Base-by-base conservation (phyloP, 2,329 filamentous ascomycete genomes). In the Tolypocladium amazonense region DNA sequence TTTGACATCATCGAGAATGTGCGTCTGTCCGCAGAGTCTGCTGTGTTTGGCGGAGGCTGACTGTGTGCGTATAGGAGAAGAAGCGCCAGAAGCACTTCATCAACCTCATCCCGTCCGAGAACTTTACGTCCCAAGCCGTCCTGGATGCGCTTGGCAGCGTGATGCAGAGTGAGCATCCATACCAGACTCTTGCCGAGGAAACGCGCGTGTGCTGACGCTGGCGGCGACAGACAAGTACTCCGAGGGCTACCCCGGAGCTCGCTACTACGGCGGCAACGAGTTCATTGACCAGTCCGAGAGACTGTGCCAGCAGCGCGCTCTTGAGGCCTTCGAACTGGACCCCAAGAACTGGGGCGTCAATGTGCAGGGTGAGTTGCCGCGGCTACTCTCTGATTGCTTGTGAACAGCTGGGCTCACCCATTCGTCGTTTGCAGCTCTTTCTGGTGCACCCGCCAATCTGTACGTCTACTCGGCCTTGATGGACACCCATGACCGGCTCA, bases 181-280 rank as follows among this genome's bases (percentile, higher is more conserved):
- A 35, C 7, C 41, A 18, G n/a, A 0, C 30, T 41, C 56, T 27
- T 37, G n/a, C 66, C 66, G 9, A 56, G 18, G 27, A 38, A 25
- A 33, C 30, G 8, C 27, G 25, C 18, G 38, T 33, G 25, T 53
- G 64, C 70, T 75, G 63, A 78, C 66, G 57, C 62, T 37, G 69
- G 50, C 68, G 68, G 18, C 59, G 62, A 63, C 69, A 89, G 90
- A 97, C 77, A 97, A 99, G 75, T 99, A 99, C 78, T 97, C 94
- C 0, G 94, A 99, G 76, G 94, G 94, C 57, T 99, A 99, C 70
- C 94, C 93, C 38, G 94, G 94, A 60, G 93, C 93, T 62, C 84
- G 93, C 71, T 97, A 97, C 79, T 97, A 97, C 72, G 93, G 93
- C 58, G 93, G 93, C 65, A 97, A 97, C 74, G 89, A 97, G 76